phyloP scores from a whole-genome alignment of 2,329 filamentous ascomycete species.

The Phialophora tarda region DNA sequence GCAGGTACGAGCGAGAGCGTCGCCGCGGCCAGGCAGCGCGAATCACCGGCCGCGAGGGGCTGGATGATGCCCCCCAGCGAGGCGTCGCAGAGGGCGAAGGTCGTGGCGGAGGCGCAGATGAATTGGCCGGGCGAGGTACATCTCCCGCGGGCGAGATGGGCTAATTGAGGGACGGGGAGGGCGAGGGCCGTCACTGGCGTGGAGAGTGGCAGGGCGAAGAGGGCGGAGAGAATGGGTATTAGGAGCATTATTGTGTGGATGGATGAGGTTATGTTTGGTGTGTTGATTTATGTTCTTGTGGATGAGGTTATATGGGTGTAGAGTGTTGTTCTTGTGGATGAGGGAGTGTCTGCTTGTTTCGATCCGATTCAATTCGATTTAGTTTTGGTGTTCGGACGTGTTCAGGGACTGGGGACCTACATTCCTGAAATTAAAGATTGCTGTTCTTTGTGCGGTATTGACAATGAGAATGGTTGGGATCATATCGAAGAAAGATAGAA shows the following conservation, averaged over 20 bases:
- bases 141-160: background rate
- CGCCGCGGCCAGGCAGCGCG: background rate
- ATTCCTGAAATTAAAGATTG: too few relatives aligned
- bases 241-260: background rate
- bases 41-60: slow-evolving; percentile 19
- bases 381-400: background rate
- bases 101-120: slow-evolving; percentile 17
- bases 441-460: background rate
- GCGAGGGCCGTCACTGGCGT: background rate
- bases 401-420: too few relatives aligned
- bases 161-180: background rate
- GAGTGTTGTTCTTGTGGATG: background rate
- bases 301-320: too few relatives aligned
- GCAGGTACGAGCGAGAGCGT: too few relatives aligned
- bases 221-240: background rate
- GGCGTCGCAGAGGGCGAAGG: slow-evolving; percentile 22
- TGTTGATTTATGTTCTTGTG: too few relatives aligned
- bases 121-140: slow-evolving; percentile 15
- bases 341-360: background rate
- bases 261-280: too few relatives aligned
- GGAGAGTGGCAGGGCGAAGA: background rate
- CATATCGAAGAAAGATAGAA: background rate
- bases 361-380: background rate
- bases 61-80: slow-evolving; percentile 18
- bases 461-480: background rate